Evolutionary conservation across 768 basidiomycete species (phyloP), one percentile per base, ranked within the genome.

Genomic region (Pulveroboletus frians): DNA sequence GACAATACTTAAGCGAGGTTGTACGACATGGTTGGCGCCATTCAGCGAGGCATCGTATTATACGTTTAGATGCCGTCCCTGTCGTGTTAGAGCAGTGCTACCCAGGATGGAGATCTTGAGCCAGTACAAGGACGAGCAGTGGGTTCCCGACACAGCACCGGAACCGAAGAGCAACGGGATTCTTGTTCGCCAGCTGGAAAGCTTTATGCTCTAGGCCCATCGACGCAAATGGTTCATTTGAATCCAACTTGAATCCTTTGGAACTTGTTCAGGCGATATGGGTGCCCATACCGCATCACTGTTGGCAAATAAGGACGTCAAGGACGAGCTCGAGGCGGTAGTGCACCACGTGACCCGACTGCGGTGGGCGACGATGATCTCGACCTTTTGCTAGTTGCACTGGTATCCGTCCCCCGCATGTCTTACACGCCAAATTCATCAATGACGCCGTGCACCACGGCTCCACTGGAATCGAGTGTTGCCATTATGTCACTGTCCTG

Each of bases 1-100:
- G 50, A 62, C 21, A 56, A 50, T 44, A n/a, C n/a, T n/a, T n/a
- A 58, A 57, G 58, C 55, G 62, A 60, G 11, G 13, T 43, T 46
- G 32, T 53, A 55, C 59, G 62, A 51, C 48, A 61, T 23, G 48
- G 48, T 51, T 26, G 49, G 50, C 10, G 38, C 39, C 45, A 47
- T 34, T 18, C 18, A 31, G 23, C 23, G 23, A 26, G 32, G 26
- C 21, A 32, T 43, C n/a, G 37, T 55, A 27, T 40, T 50, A 53
- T 47, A 46, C 34, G 18, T 48, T 31, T 17, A 20, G 55, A 46
- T 36, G 23, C 36, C 20, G 55, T 34, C 34, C 42, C 37, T 39
- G 47, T 47, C 48, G 44, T 41, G 32, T 30, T 13, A 7, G 44
- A 43, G 53, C 59, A 23, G 56, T 62, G 51, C 35, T 38, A 34